A percentile compares a stretch with the other conserved stretches of the same genome.
These are phyloP conservation scores for Cladosporium sp. DNA, from an alignment of 2,329 filamentous ascomycete species.

Conservation along the genomic window DNA sequence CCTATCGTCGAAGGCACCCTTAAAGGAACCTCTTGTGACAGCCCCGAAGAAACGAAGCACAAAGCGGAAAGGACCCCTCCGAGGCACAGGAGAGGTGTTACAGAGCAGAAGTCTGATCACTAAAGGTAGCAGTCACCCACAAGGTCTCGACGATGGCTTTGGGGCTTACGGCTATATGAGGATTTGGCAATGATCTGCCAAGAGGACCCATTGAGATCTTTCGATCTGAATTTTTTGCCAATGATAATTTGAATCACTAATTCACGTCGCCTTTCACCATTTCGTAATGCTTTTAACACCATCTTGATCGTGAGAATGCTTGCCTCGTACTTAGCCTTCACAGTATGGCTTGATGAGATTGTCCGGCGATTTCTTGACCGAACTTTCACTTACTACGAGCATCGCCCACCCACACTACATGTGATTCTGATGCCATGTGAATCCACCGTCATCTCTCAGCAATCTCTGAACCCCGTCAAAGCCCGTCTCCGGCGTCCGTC, in stretches of 20 bases:
- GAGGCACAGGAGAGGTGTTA: not conserved
- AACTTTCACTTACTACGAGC: too few relatives aligned
- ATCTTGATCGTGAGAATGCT: too few relatives aligned
- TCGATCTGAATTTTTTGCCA: too few relatives aligned
- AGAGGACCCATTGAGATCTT: too few relatives aligned
- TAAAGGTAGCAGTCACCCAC: not conserved
- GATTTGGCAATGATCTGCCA: too few relatives aligned
- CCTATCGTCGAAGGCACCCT: not conserved
- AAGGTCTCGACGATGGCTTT: not conserved
- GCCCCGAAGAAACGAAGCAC: not conserved
- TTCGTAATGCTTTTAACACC: too few relatives aligned
- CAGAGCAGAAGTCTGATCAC: not conserved
- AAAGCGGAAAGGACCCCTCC: not conserved
- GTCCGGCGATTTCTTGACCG: too few relatives aligned
- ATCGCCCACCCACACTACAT: not conserved
- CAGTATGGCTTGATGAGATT: too few relatives aligned
- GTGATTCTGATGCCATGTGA: constrained; percentile 14
- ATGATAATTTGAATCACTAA: too few relatives aligned
- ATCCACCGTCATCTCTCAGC: not conserved
- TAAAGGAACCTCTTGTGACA: rapidly evolving
- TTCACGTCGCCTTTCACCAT: too few relatives aligned
- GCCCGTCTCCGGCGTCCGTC: constrained; percentile 29
- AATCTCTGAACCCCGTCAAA: constrained; percentile 20
- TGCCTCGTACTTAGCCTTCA: too few relatives aligned
- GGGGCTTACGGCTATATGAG: not conserved